These are phyloP conservation scores for Inosperma sp. DNA, from an alignment of 768 basidiomycete genomes.

Conservation along the genomic window DNA sequence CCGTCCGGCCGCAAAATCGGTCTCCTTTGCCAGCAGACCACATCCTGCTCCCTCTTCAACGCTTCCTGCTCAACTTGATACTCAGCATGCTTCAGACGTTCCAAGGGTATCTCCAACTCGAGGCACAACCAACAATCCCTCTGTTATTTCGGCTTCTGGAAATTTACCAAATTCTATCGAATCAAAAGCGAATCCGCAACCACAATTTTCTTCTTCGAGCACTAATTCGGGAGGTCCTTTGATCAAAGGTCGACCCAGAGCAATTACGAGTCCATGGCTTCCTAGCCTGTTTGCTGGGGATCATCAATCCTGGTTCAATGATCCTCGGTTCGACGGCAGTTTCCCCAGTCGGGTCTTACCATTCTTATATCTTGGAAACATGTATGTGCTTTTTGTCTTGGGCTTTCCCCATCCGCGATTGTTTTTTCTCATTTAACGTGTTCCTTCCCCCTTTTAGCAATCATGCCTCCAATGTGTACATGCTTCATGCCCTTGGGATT, in stretches of 20 bases:
- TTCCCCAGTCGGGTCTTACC: slow-evolving; percentile 92
- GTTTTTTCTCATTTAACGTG: slow-evolving; percentile 6
- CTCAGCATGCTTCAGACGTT: slow-evolving; percentile 8
- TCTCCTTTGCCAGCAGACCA: slow-evolving; percentile 43
- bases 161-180: neutral
- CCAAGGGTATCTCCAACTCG: slow-evolving; percentile 1
- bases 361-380: slow-evolving; percentile 89
- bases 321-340: slow-evolving; percentile 88
- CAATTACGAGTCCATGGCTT: slow-evolving; percentile 63
- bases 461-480: slow-evolving; percentile 90
- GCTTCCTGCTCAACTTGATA: slow-evolving; percentile 10
- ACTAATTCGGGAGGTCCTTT: slow-evolving; percentile 6
- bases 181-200: slow-evolving; percentile 6
- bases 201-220: slow-evolving; percentile 2
- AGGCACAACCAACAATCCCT: too few species aligned
- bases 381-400: slow-evolving; percentile 54
- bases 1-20: slow-evolving; percentile 47
- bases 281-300: slow-evolving; percentile 58
- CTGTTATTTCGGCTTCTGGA: slow-evolving; percentile 1
- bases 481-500: slow-evolving; percentile 93
- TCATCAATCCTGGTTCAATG: slow-evolving; percentile 93
- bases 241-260: slow-evolving; percentile 55
- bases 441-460: slow-evolving; percentile 47
- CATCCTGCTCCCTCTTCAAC: slow-evolving; percentile 15
- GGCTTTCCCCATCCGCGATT: too few species aligned